Base-by-base conservation (phyloP, 148 eudicot species). In the Polygonum maritimum region DNA sequence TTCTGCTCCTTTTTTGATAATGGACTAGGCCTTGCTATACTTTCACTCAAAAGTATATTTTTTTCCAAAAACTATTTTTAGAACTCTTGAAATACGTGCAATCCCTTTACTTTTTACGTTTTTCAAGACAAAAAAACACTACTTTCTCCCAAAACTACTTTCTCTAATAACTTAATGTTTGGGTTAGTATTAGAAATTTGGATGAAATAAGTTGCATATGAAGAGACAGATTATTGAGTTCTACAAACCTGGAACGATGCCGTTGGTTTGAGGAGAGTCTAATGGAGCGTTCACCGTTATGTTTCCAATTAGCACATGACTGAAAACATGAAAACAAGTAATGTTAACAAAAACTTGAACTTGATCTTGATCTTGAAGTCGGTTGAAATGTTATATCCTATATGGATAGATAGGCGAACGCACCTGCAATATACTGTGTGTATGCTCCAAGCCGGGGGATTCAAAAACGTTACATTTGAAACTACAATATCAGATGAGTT, bases 361-460 rank as follows among this genome's bases (percentile, higher is more conserved):
- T 15, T 51, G 15, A 51, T n/a, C 4, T 51, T 15, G 7, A 51
- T 13, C 55, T 51, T 51, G 63, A 22, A 57, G 3, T 21, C 8
- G 31, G 63, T 21, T 60, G 15, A 60, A 7, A 19, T 5, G 21
- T 45, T 2, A 52, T 15, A 52, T 52, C 57, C 3, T 52, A 52
- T 7, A 52, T 21, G 57, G 57, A 52, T n/a, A 26, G 57, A 72
- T 12, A n/a, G 13, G 40, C 13, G 35, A 78, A 80, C 33, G 22
- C 67, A 89, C 93, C 89, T 84, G 88, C 93, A 89, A 80, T 89
- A 89, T 67, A 80, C 87, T 14, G 93, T 89, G 54, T 82, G 88
- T 35, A 87, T 87, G 69, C 82, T 86, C 86, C 87, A 89, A 11
- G 86, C 80, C 18, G 93, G 91, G 69, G 93, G 77, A 80, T 87